Percentiles rank a stretch among this genome's conserved stretches.
Conservation (phyloP, 768 basidiomycete genomes). For the Trametes meyenii region DNA sequence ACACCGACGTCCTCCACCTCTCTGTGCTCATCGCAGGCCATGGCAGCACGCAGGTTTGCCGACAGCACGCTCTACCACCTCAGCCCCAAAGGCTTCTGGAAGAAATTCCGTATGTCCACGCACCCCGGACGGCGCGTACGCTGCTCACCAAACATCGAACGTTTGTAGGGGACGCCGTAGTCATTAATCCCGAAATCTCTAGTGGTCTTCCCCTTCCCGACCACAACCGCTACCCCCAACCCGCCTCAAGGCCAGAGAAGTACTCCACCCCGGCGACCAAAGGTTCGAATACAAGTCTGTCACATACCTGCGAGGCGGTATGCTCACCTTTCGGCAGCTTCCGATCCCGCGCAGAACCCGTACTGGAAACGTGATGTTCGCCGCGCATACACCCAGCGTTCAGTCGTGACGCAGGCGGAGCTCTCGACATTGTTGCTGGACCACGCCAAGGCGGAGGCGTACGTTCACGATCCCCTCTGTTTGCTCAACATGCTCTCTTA, state of each 20-base stretch:
- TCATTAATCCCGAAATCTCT: conserved; percentile 89
- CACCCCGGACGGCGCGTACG: neutral
- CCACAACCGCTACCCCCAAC: conserved; percentile 80
- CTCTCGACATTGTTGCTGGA: conserved; percentile 81
- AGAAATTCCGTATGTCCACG: conserved; percentile 80
- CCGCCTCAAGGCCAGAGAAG: conserved; percentile 84
- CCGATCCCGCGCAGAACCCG: conserved; percentile 85
- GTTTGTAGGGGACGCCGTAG: conserved; percentile 73
- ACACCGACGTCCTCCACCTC: conserved; percentile 10
- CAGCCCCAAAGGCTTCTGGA: conserved; percentile 91
- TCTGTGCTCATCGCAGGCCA: conserved; percentile 32
- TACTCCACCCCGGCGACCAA: conserved; percentile 89
- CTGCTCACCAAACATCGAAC: neutral
- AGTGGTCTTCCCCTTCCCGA: conserved; percentile 80
- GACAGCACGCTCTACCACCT: conserved; percentile 92
- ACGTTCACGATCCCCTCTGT: conserved; percentile 36
- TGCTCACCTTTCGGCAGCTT: conserved; percentile 52
- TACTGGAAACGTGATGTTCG: conserved; percentile 98
- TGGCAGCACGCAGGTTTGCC: conserved; percentile 79
- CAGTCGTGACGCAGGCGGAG: conserved; percentile 83
- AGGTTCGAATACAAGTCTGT: conserved; percentile 47
- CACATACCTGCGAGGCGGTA: conserved; percentile 3
- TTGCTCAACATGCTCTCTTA: conserved; percentile 1
- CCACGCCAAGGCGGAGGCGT: conserved; percentile 69
- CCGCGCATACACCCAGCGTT: conserved; percentile 89